Evolutionary conservation across 495 filamentous ascomycete species (phyloP).

Genomic region (Neurospora intermedia): DNA sequence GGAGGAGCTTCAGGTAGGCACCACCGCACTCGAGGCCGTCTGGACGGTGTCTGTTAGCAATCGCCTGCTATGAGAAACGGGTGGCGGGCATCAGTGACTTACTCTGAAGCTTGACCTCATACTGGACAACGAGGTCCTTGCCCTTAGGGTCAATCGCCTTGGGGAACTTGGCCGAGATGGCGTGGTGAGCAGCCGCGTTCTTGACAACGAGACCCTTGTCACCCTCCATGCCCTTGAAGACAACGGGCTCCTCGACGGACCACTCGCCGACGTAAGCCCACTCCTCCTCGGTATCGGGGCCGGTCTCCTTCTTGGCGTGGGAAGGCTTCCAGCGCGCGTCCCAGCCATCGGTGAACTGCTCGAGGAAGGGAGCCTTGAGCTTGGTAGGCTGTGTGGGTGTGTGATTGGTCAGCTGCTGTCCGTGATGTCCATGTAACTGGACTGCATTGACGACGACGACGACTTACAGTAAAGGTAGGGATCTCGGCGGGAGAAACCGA

Average conservation of each 20-base stretch:
- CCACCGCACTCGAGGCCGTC: constrained; percentile 97
- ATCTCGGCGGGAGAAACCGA: constrained; percentile 43
- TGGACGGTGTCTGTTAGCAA: constrained; percentile 23
- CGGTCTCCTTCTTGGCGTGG: constrained; percentile 85
- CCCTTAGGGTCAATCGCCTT: constrained; percentile 96
- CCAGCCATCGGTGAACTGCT: constrained; percentile 98
- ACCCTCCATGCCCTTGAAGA: constrained; percentile 88
- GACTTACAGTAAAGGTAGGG: constrained; percentile 81
- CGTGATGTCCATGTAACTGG: background rate
- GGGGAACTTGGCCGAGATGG: constrained; percentile 97
- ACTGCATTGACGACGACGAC: constrained; percentile 11
- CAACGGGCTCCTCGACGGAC: constrained; percentile 88
- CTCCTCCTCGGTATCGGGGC: constrained; percentile 74
- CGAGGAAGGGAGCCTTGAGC: constrained; percentile 88
- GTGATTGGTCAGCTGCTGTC: constrained; percentile 19
- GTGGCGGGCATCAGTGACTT: constrained; percentile 26
- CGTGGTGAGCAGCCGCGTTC: constrained; percentile 93
- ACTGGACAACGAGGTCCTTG: constrained; percentile 94
- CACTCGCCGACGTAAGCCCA: constrained; percentile 98
- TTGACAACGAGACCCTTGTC: constrained; percentile 93
- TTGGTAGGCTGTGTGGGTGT: constrained; percentile 63
- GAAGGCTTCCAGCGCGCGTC: constrained; percentile 83
- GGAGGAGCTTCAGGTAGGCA: constrained; percentile 97
- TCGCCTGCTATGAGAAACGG: background rate
- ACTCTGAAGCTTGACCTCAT: constrained; percentile 99